These are phyloP conservation scores for Lunasporangiospora selenospora DNA, from an alignment of 192 early-diverging fungal species.

Conservation along the genomic window DNA sequence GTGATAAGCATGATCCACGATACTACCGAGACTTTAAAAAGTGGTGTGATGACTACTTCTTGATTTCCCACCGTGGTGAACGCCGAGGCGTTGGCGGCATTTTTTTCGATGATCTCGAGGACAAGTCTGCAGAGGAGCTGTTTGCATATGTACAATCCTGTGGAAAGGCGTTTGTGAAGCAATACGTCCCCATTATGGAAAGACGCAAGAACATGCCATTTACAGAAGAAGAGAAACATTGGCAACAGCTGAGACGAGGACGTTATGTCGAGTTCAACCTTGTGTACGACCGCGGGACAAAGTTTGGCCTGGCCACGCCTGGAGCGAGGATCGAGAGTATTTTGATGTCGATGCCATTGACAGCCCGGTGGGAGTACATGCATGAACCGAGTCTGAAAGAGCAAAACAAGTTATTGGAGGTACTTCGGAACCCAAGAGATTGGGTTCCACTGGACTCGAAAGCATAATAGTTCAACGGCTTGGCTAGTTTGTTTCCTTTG, in stretches of 20 bases:
- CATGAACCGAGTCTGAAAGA: slow-evolving; percentile 66
- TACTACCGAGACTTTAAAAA: slow-evolving; percentile 90
- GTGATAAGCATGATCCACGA: slow-evolving; percentile 79
- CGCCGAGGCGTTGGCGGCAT: slow-evolving; percentile 92
- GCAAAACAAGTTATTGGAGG: slow-evolving; percentile 70
- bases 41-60: slow-evolving; percentile 95
- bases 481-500: too few species aligned
- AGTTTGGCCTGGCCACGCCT: slow-evolving; percentile 95
- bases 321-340: slow-evolving; percentile 93
- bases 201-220: slow-evolving; percentile 76
- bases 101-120: slow-evolving; percentile 94
- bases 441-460: too few species aligned
- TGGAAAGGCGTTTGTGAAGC: slow-evolving; percentile 72
- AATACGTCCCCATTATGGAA: slow-evolving; percentile 86
- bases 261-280: slow-evolving; percentile 98
- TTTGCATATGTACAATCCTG: slow-evolving; percentile 83
- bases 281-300: slow-evolving; percentile 96
- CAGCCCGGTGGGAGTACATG: slow-evolving; percentile 93
- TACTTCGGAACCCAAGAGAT: slow-evolving; percentile 74
- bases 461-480: too few species aligned
- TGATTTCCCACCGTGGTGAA: slow-evolving; percentile 80
- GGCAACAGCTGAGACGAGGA: slow-evolving; percentile 93
- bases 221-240: slow-evolving; percentile 73
- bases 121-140: slow-evolving; percentile 67
- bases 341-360: slow-evolving; percentile 87